Conservation (phyloP, 495 filamentous ascomycete species). For the Cercophora sp. region DNA sequence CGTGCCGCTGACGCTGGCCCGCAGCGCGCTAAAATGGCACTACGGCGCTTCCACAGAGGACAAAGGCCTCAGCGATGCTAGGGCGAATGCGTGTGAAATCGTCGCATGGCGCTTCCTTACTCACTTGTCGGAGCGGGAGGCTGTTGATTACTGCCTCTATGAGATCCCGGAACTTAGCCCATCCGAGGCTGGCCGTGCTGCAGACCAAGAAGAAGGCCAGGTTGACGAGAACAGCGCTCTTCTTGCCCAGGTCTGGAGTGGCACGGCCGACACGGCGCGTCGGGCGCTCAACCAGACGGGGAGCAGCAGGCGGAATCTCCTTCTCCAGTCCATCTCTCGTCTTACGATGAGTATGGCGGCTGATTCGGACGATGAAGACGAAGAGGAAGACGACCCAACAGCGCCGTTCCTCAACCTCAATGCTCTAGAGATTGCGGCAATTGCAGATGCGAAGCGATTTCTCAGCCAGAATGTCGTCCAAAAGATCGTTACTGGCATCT, state of each 20-base stretch:
- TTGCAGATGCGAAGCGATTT: slow-evolving; percentile 87
- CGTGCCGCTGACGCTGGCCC: not conserved
- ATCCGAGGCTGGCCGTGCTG: not conserved
- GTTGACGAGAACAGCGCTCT: slow-evolving; percentile 40
- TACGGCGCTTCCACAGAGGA: slow-evolving; percentile 62
- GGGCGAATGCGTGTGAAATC: slow-evolving; percentile 84
- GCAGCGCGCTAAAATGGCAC: slow-evolving; percentile 77
- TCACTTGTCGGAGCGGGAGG: slow-evolving; percentile 72
- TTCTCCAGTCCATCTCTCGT: slow-evolving; percentile 43
- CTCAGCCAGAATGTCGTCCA: slow-evolving; percentile 82
- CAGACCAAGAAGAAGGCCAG: slow-evolving; percentile 27
- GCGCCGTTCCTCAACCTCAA: slow-evolving; percentile 73
- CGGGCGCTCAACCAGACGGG: slow-evolving; percentile 13
- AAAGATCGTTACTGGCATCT: slow-evolving; percentile 82
- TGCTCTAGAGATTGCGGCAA: slow-evolving; percentile 83
- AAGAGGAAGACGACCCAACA: slow-evolving; percentile 53
- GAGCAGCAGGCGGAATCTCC: slow-evolving; percentile 27
- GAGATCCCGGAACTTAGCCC: slow-evolving; percentile 57
- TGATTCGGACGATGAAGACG: slow-evolving; percentile 35
- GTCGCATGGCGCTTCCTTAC: slow-evolving; percentile 87
- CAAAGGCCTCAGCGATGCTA: slow-evolving; percentile 66
- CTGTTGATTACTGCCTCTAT: slow-evolving; percentile 77
- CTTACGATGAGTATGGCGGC: slow-evolving; percentile 43
- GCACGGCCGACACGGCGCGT: slow-evolving; percentile 18
- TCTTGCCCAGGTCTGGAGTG: slow-evolving; percentile 23